Evolutionary conservation across 192 early-diverging fungal species (phyloP).

Genomic region (Backusella tarrabulga): DNA sequence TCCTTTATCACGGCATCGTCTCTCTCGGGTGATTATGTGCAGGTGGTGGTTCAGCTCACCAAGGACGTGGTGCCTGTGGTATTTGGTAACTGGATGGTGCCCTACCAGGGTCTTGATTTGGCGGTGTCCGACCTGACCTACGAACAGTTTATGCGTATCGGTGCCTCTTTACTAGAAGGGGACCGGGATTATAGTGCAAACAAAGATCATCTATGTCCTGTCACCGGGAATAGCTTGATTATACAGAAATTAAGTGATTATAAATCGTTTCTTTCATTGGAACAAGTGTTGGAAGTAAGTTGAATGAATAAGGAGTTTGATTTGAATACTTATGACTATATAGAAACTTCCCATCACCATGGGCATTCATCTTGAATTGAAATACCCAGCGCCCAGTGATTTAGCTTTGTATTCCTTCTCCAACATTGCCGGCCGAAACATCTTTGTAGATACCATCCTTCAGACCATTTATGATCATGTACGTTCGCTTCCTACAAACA

Average conservation of each 20-base stretch:
- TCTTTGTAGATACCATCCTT: slow-evolving; percentile 86
- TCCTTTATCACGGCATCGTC: slow-evolving; percentile 86
- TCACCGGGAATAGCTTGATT: slow-evolving; percentile 29
- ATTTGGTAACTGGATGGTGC: slow-evolving; percentile 73
- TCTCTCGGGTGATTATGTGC: slow-evolving; percentile 90
- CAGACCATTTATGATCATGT: slow-evolving; percentile 82
- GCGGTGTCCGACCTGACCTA: slow-evolving; percentile 52
- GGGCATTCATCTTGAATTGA: slow-evolving; percentile 85
- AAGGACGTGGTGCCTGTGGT: slow-evolving; percentile 86
- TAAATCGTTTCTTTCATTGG: slow-evolving; percentile 55
- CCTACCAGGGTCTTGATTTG: slow-evolving; percentile 52
- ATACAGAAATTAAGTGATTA: slow-evolving; percentile 24
- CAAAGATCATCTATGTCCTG: slow-evolving; percentile 18
- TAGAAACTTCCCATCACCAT: slow-evolving; percentile 66
- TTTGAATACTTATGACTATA: not conserved
- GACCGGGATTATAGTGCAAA: not conserved
- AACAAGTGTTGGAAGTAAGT: slow-evolving; percentile 76
- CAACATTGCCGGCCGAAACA: slow-evolving; percentile 72
- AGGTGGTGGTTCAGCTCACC: slow-evolving; percentile 87
- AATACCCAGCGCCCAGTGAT: slow-evolving; percentile 80
- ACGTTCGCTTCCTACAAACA: slow-evolving; percentile 31
- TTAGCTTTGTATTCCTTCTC: slow-evolving; percentile 46
- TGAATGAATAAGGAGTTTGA: not conserved
- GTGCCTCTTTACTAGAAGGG: not conserved
- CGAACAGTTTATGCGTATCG: slow-evolving; percentile 42